Evolutionary conservation across 2,329 filamentous ascomycete species (phyloP).

Genomic region (Golovinomyces cichoracearum): DNA sequence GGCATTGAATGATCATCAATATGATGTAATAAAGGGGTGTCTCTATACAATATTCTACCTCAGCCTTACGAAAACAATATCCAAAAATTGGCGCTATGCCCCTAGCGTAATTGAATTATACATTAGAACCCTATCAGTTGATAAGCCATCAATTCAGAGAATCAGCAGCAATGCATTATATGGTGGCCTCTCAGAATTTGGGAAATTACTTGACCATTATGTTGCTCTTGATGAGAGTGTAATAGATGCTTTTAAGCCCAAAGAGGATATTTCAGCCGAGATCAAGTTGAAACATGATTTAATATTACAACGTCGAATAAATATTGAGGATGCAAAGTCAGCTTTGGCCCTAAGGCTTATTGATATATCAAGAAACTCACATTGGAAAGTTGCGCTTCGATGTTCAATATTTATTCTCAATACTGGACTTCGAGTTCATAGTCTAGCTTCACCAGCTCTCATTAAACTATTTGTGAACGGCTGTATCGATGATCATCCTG

Average conservation of each 20-base stretch:
- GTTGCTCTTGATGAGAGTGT: slow-evolving; percentile 50
- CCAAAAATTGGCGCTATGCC: slow-evolving; percentile 83
- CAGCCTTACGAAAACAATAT: slow-evolving; percentile 62
- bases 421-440: slow-evolving; percentile 74
- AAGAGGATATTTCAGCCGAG: slow-evolving; percentile 27
- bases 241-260: slow-evolving; percentile 45
- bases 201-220: slow-evolving; percentile 64
- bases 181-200: slow-evolving; percentile 61
- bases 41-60: slow-evolving; percentile 80
- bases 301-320: slow-evolving; percentile 46
- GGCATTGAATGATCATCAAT: slow-evolving; percentile 55
- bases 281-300: slow-evolving; percentile 44
- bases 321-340: slow-evolving; percentile 64
- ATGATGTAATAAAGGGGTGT: slow-evolving; percentile 78
- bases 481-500: slow-evolving; percentile 73
- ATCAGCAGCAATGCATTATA: slow-evolving; percentile 61
- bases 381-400: slow-evolving; percentile 87
- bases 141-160: slow-evolving; percentile 84
- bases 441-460: slow-evolving; percentile 54
- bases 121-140: slow-evolving; percentile 67
- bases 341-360: slow-evolving; percentile 60
- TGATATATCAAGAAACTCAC: slow-evolving; percentile 47
- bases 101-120: slow-evolving; percentile 74
- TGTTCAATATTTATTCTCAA: slow-evolving; percentile 80
- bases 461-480: slow-evolving; percentile 61